These are phyloP conservation scores for Botrytis pseudocinerea DNA, from an alignment of 2,329 filamentous ascomycete species.

Conservation along the genomic window DNA sequence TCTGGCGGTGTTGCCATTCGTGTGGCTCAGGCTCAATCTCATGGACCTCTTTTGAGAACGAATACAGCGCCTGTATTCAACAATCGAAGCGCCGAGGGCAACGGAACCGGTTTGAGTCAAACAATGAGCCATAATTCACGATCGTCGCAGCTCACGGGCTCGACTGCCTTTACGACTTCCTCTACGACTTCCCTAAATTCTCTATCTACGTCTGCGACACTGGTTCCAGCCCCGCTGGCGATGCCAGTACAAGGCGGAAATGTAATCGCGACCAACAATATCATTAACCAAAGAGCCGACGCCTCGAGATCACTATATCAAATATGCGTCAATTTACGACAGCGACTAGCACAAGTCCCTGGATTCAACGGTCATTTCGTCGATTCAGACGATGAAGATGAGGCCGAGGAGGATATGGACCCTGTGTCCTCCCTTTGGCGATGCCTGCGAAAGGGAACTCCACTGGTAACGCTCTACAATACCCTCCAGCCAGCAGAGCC, in stretches of 20 bases:
- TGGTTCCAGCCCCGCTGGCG: conserved; percentile 42
- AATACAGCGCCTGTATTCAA: conserved; percentile 39
- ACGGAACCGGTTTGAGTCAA: conserved; percentile 34
- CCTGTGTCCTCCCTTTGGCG: conserved; percentile 92
- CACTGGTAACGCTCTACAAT: conserved; percentile 88
- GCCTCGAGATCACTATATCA: conserved; percentile 91
- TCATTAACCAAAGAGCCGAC: conserved; percentile 96
- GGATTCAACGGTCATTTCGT: conserved; percentile 75
- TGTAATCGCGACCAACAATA: conserved; percentile 80
- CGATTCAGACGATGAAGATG: conserved; percentile 69
- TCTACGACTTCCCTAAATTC: conserved; percentile 41
- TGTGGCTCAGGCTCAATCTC: conserved; percentile 39
- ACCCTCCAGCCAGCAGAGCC: conserved; percentile 69
- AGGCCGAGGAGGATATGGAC: conserved; percentile 65
- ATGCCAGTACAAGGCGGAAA: conserved; percentile 53
- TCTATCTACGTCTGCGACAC: conserved; percentile 39
- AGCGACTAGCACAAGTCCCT: conserved; percentile 78
- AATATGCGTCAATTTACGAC: conserved; percentile 84
- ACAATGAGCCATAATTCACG: conserved; percentile 46
- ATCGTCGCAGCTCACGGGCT: conserved; percentile 63
- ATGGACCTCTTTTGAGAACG: conserved; percentile 40
- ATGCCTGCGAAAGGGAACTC: conserved; percentile 78
- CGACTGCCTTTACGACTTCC: conserved; percentile 52
- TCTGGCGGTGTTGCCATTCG: conserved; percentile 36
- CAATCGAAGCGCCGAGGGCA: conserved; percentile 29